Conservation (phyloP, 768 basidiomycete species). For the Podaxis sp. region DNA sequence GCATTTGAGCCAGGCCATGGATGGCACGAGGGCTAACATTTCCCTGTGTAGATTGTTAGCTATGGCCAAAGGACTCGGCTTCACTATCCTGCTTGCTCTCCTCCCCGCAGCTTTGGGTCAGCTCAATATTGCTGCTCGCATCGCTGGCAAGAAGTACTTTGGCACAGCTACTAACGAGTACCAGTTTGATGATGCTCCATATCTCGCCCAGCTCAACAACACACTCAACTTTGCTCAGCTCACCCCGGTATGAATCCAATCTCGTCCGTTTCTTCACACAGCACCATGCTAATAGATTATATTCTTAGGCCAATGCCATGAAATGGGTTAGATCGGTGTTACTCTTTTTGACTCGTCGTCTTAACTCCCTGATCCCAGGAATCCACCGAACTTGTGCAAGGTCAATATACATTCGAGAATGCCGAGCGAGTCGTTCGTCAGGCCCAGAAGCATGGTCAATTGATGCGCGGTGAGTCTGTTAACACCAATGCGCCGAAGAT, state of each 20-base stretch:
- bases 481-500: too few relatives aligned
- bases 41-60: neutral
- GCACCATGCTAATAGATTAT: neutral
- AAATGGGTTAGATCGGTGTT: constrained; percentile 45
- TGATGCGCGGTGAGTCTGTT: constrained; percentile 39
- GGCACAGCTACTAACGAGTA: constrained; percentile 49
- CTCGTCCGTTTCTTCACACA: neutral
- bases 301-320: constrained; percentile 43
- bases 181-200: constrained; percentile 41
- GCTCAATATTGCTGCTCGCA: constrained; percentile 47
- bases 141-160: constrained; percentile 47
- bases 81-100: constrained; percentile 7
- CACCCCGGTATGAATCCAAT: constrained; percentile 30
- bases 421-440: constrained; percentile 46
- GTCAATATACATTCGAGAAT: constrained; percentile 43
- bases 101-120: constrained; percentile 36
- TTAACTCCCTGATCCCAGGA: constrained; percentile 32
- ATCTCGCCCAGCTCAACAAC: constrained; percentile 38
- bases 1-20: neutral
- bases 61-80: constrained; percentile 3
- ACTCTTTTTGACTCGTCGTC: neutral
- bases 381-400: constrained; percentile 49
- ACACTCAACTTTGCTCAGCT: constrained; percentile 40
- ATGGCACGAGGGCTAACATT: neutral
- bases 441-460: constrained; percentile 44